Percentiles rank a stretch among this genome's conserved stretches.
These are phyloP conservation scores for Stachybotrys elegans DNA, from an alignment of 2,329 filamentous ascomycete species.

Conservation along the genomic window DNA sequence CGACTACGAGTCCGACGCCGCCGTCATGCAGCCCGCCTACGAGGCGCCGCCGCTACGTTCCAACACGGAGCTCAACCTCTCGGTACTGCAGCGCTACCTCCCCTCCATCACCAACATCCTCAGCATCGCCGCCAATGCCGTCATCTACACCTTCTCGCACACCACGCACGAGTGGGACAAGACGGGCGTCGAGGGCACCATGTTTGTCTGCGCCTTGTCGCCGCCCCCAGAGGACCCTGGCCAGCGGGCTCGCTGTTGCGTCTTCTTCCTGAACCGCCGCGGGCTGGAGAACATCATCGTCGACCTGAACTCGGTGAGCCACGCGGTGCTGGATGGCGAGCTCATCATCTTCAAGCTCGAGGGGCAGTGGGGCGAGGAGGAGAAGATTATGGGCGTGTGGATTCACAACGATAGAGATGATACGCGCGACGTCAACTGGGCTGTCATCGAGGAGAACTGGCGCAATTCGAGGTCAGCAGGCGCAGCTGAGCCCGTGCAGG, in stretches of 20 bases:
- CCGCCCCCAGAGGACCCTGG: conserved; percentile 30
- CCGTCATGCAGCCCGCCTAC: conserved; percentile 32
- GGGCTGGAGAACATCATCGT: conserved; percentile 67
- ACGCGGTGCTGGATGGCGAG: conserved; percentile 58
- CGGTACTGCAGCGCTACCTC: conserved; percentile 76
- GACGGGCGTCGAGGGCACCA: conserved; percentile 74
- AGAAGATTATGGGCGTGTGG: conserved; percentile 48
- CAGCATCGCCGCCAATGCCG: conserved; percentile 77
- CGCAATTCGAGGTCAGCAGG: conserved; percentile 26
- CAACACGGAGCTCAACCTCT: conserved; percentile 82
- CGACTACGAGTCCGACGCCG: conserved; percentile 64
- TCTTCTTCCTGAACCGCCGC: conserved; percentile 70
- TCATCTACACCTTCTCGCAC: conserved; percentile 75
- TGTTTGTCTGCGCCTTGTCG: conserved; percentile 75
- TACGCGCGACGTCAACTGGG: conserved; percentile 35
- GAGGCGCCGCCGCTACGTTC: conserved; percentile 54
- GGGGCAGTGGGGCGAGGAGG: conserved; percentile 24
- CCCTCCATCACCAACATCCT: conserved; percentile 69
- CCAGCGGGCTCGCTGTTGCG: conserved; percentile 42
- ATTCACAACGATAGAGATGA: conserved; percentile 46
- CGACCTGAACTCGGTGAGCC: conserved; percentile 53
- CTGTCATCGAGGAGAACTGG: conserved; percentile 39
- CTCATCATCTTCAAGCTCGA: conserved; percentile 45
- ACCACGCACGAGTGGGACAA: conserved; percentile 73
- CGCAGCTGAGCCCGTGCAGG: conserved; percentile 19